Evolutionary conservation across 495 filamentous ascomycete species (phyloP).

Genomic region (Podospora didyma): DNA sequence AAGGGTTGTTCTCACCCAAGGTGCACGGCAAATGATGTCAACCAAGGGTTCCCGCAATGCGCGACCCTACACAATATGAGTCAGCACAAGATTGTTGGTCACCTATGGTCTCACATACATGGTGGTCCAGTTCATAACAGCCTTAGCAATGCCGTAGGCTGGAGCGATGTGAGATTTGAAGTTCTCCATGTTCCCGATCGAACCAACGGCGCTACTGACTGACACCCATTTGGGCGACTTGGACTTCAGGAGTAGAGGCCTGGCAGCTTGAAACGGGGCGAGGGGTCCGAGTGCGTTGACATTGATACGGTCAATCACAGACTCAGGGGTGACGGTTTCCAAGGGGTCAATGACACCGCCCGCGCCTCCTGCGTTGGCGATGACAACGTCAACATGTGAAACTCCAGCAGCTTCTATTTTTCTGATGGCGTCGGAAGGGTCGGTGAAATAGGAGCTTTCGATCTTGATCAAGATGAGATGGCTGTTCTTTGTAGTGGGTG

Average conservation of each 20-base stretch:
- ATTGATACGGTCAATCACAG: conserved; percentile 2
- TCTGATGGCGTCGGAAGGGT: conserved; percentile 7
- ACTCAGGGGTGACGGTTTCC: conserved; percentile 9
- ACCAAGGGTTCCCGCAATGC: too few relatives aligned
- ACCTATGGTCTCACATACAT: conserved; percentile 1
- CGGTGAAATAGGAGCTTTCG: conserved; percentile 9
- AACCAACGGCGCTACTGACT: conserved; percentile 12
- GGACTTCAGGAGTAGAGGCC: conserved; percentile 15
- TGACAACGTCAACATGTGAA: conserved; percentile 19
- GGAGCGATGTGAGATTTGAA: conserved; percentile 10
- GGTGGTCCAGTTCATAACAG: conserved; percentile 21
- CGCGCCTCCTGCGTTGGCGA: conserved; percentile 24
- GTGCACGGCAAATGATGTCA: too few relatives aligned
- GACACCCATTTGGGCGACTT: conserved; percentile 13
- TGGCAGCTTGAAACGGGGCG: conserved; percentile 13
- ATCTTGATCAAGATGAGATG: conserved; percentile 13
- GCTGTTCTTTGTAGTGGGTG: conserved; percentile 6
- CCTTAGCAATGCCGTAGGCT: conserved; percentile 18
- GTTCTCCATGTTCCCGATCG: conserved; percentile 12
- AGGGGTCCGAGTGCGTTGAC: conserved; percentile 18
- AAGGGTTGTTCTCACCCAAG: too few relatives aligned
- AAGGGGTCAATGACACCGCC: conserved; percentile 7
- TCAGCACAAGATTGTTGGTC: too few relatives aligned
- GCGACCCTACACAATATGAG: too few relatives aligned
- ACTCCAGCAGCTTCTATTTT: conserved; percentile 9